Conservation (phyloP, 441 rosid genomes). For the Brassica balearica region DNA sequence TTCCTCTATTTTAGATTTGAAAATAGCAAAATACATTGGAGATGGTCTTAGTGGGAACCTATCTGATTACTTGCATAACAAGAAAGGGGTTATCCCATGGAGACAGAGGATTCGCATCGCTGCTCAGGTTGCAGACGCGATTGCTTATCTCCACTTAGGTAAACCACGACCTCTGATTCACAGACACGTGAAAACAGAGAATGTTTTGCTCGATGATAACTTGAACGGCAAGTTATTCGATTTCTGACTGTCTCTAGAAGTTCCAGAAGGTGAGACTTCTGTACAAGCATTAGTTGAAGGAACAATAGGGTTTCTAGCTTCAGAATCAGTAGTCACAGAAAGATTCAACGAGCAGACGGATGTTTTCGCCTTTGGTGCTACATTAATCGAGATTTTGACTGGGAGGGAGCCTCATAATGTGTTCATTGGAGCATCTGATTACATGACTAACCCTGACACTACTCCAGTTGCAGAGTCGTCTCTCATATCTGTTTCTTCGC, state of each 20-base stretch:
- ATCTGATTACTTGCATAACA: neutral
- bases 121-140: slow-evolving; percentile 19
- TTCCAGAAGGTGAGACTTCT: slow-evolving; percentile 14
- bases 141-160: slow-evolving; percentile 23
- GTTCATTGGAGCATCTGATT: slow-evolving; percentile 24
- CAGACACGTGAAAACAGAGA: slow-evolving; percentile 29
- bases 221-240: slow-evolving; percentile 24
- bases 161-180: slow-evolving; percentile 36
- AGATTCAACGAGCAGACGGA: slow-evolving; percentile 31
- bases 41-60: neutral
- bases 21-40: too few species aligned
- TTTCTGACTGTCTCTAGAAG: slow-evolving; percentile 18
- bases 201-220: neutral
- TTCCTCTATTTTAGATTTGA: too few species aligned
- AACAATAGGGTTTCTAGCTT: slow-evolving; percentile 29
- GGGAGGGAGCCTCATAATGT: slow-evolving; percentile 18
- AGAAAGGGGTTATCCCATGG: neutral
- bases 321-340: neutral
- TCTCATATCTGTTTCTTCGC: neutral
- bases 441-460: neutral
- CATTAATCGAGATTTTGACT: slow-evolving; percentile 13
- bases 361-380: slow-evolving; percentile 34
- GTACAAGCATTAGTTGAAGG: slow-evolving; percentile 21
- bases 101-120: neutral
- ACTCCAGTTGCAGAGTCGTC: slow-evolving; percentile 11